Percentiles rank a stretch among this genome's conserved stretches.
These are phyloP conservation scores for Poa pratensis DNA, from an alignment of 176 grass and related monocot genomes.

Conservation along the genomic window DNA sequence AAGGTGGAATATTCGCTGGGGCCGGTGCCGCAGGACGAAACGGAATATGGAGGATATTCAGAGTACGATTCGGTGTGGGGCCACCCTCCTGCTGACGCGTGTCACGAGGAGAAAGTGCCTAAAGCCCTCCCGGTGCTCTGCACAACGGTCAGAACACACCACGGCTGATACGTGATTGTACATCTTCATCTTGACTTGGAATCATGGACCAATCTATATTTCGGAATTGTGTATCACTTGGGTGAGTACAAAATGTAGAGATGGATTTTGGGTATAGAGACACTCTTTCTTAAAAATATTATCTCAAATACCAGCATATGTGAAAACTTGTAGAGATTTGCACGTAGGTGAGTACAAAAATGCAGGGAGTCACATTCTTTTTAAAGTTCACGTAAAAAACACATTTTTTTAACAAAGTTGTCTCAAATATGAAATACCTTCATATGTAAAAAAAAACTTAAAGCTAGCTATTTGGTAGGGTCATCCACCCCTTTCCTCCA, in stretches of 20 bases:
- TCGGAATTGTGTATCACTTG: neutral
- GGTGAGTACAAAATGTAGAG: neutral
- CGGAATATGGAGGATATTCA: constrained; percentile 63
- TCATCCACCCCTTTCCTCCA: neutral
- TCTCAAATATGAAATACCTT: too few relatives aligned
- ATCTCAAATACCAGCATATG: neutral
- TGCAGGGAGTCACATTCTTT: too few relatives aligned
- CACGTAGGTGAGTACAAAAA: too few relatives aligned
- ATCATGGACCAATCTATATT: neutral
- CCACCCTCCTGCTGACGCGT: constrained; percentile 43
- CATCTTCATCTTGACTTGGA: constrained; percentile 28
- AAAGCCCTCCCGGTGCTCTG: constrained; percentile 22
- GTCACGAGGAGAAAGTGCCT: constrained; percentile 56
- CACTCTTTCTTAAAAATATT: neutral
- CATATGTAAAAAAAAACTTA: too few relatives aligned
- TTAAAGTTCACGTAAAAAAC: too few relatives aligned
- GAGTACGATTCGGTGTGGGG: constrained; percentile 49
- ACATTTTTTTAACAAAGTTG: too few relatives aligned
- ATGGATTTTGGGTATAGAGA: neutral
- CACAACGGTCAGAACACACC: constrained; percentile 4
- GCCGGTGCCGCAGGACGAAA: constrained; percentile 67
- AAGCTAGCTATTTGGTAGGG: neutral
- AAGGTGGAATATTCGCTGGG: constrained; percentile 52
- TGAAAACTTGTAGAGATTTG: neutral
- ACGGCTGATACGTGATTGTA: neutral